Evolutionary conservation across 2,329 filamentous ascomycete genomes (phyloP), one percentile per base, ranked within the genome.

Genomic region (Trichothecium sympodiale): DNA sequence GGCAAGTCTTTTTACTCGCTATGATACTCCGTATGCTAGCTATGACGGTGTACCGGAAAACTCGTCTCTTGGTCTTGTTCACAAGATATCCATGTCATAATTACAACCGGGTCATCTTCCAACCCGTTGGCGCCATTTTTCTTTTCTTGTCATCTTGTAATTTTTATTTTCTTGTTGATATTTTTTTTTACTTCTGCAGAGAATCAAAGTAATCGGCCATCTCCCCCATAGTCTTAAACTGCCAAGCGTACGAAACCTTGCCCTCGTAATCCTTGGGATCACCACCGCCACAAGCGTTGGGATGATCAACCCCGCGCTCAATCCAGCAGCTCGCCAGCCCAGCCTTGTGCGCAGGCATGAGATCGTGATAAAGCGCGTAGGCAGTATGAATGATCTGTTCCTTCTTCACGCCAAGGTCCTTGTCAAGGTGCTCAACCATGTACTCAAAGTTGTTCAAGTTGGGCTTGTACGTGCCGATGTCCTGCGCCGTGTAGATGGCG

Each of bases 401-500:
- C 42, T 44, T 45, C 4, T 54, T 48, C 0, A 83, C 51, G 0
- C 69, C 75, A 35, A 80, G 69, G 5, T 74, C 66, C 3, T 54
- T 46, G 46, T 68, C 42, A 14, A 72, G 67, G 25, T 67, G 61
- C 12, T 54, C 51, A 12, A 84, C 59, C 55, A 86, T 59, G 48
- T 80, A 80, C 38, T 71, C 62, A 44, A 87, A 87, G 47, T 84
- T 85, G 18, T 52, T 52, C 27, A 57, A 51, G 41, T 71, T 59
- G 0, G 83, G 83, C 60, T 87, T 87, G 54, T 86, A 87, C 6
- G 62, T 67, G 2, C 82, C 80, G 36, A 86, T 74, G 31, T 81
- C 71, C 55, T 86, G 64, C 2, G 82, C 82, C 3, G 80, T 84
- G 54, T 80, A 74, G 17, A 83, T 61, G 10, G 68, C 66, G 46